Conservation (phyloP, 495 filamentous ascomycete species). For the Aspergillus panamensis region DNA sequence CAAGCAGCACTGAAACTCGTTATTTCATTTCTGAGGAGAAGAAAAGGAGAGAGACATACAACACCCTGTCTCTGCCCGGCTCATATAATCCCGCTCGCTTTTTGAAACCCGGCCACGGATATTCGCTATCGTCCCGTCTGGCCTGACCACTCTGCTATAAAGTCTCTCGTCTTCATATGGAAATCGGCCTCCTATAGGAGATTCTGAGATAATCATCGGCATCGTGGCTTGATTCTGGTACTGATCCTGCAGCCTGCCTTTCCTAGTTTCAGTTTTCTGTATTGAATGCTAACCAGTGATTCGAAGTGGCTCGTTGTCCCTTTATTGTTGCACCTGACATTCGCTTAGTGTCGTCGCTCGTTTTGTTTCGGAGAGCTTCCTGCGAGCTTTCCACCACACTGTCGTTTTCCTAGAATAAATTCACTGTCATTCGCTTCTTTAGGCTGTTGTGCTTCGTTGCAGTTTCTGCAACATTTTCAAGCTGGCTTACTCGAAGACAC, state of each 20-base stretch:
- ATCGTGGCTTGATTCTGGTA: conserved; percentile 27
- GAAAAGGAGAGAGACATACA: conserved; percentile 25
- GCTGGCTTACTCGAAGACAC: conserved; percentile 52
- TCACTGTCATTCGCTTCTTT: conserved; percentile 49
- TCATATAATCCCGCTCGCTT: conserved; percentile 10
- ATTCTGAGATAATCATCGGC: conserved; percentile 27
- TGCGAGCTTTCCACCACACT: conserved; percentile 36
- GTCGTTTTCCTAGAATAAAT: conserved; percentile 43
- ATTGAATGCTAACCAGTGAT: conserved; percentile 35
- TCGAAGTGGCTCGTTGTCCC: conserved; percentile 31
- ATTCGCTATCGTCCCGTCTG: conserved; percentile 13
- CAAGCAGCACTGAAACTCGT: conserved; percentile 12
- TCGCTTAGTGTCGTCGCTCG: conserved; percentile 43
- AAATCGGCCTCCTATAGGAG: conserved; percentile 23
- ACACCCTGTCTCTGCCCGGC: conserved; percentile 27
- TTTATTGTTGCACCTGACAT: conserved; percentile 33
- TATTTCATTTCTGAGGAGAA: conserved; percentile 14
- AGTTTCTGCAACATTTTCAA: conserved; percentile 51
- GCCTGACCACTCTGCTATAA: conserved; percentile 10
- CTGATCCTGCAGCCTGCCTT: conserved; percentile 40
- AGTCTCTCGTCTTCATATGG: conserved; percentile 18
- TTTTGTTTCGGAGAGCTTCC: conserved; percentile 43
- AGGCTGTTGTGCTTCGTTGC: conserved; percentile 44
- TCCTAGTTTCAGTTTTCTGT: conserved; percentile 29
- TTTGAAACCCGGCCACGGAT: conserved; percentile 16